Evolutionary conservation across 768 basidiomycete species (phyloP), one percentile per base, ranked within the genome.

Genomic region (Collybia sp.): DNA sequence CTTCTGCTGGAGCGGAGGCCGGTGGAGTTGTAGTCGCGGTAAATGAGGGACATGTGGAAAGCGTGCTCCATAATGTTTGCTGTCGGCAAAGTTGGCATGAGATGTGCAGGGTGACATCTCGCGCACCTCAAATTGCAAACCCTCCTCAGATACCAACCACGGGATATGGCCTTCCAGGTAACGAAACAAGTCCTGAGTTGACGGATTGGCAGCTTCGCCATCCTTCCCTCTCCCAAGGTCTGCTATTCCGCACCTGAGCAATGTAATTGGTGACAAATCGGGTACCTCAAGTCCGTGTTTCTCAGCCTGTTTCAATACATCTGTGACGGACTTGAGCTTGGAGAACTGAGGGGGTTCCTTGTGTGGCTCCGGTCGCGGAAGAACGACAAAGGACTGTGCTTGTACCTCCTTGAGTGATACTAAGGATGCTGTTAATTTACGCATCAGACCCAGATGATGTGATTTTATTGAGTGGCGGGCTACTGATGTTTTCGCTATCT

Each of bases 211-310:
- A 12, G 54, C 53, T 10, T 68, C 61, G 5, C 53, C 61, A 0
- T 69, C 63, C 30, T 69, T 69, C 16, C 60, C 66, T 53, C 54
- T 69, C 44, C 54, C 61, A 47, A 72, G 67, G 40, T 82, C 82
- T 25, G 69, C 63, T 35, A 88, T 65, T 2, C 73, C 80, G 53
- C 82, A 86, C 8, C 87, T 78, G 32, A 89, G 66, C 6, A 88
- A 62, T 1, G 82, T 79, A 4, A 80, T 50, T 8, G 71, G 66
- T 2, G 80, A 73, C 5, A 84, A 58, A 8, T 62, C 63, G 1
- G 56, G 36, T 40, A 66, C 52, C 8, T 63, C 58, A 4, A 55
- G 46, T 18, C 60, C 54, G 40, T 67, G 58, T 16, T 63, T 60
- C 11, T 53, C 56, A 12, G 63, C 46, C 15, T 58, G 40, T 13